These are phyloP conservation scores for Cicer pinnatifidum DNA, from an alignment of 306 rosid species.

Conservation along the genomic window DNA sequence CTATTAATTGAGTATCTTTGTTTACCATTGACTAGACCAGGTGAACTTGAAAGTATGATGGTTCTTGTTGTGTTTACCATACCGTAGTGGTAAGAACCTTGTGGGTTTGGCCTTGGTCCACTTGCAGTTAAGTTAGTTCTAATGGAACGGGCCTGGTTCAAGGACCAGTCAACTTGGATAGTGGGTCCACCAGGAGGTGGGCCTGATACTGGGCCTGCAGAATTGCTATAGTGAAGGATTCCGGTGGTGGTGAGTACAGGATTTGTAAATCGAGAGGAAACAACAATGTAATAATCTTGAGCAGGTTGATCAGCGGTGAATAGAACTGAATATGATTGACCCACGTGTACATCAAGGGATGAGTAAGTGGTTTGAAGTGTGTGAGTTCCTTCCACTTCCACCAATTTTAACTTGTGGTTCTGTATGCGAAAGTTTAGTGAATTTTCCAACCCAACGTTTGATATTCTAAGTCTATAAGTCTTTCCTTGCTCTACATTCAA, in stretches of 20 bases:
- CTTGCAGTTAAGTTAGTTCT: conserved; percentile 96
- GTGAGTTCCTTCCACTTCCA: conserved; percentile 97
- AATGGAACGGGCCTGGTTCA: conserved; percentile 97
- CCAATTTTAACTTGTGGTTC: conserved; percentile 76
- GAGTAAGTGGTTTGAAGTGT: conserved; percentile 85
- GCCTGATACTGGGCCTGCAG: conserved; percentile 78
- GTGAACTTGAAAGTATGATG: conserved; percentile 62
- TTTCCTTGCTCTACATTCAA: conserved; percentile 95
- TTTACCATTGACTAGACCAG: conserved; percentile 75
- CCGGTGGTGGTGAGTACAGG: conserved; percentile 67
- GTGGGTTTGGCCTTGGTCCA: conserved; percentile 98
- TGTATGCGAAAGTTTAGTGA: conserved; percentile 88
- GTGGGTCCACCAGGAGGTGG: conserved; percentile 98
- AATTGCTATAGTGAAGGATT: conserved; percentile 75
- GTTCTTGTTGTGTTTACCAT: conserved; percentile 68
- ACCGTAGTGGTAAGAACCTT: conserved; percentile 97
- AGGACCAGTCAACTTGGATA: conserved; percentile 91
- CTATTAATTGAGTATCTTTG: conserved; percentile 93
- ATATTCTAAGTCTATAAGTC: conserved; percentile 93
- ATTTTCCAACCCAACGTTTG: conserved; percentile 82
- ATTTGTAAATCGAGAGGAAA: conserved; percentile 73
- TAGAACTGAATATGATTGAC: conserved; percentile 92
- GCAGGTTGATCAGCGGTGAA: conserved; percentile 93
- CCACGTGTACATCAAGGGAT: conserved; percentile 86
- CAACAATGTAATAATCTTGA: conserved; percentile 79